Conservation (phyloP, 352 stramenopile genomes). For the Aphanomyces stellatus region DNA sequence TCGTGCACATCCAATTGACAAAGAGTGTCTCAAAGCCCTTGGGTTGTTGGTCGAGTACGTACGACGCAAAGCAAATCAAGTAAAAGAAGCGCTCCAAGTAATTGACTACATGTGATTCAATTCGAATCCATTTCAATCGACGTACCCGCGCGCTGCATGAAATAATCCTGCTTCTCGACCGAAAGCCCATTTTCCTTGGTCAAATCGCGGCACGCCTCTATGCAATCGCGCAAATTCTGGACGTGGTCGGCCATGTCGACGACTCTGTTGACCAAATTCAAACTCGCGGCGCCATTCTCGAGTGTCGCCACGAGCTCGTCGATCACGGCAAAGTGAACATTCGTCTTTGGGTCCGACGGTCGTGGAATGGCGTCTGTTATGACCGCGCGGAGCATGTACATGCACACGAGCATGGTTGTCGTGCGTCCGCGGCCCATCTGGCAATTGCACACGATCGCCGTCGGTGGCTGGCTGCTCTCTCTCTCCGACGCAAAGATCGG, state of each 20-base stretch:
- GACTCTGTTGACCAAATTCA: conserved; percentile 58
- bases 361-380: not conserved
- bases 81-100: conserved; percentile 88
- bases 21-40: conserved; percentile 55
- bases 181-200: conserved; percentile 61
- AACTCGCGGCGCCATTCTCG: conserved; percentile 55
- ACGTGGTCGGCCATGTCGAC: conserved; percentile 76
- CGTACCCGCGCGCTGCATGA: conserved; percentile 60
- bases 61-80: conserved; percentile 83
- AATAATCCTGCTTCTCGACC: conserved; percentile 60
- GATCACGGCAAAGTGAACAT: conserved; percentile 69
- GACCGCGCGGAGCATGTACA: conserved; percentile 77
- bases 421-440: conserved; percentile 85
- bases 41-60: conserved; percentile 58
- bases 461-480: conserved; percentile 30
- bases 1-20: conserved; percentile 76
- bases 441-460: conserved; percentile 83
- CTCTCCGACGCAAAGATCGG: conserved; percentile 59
- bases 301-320: conserved; percentile 56
- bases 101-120: conserved; percentile 38
- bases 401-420: conserved; percentile 82
- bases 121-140: conserved; percentile 3
- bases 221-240: conserved; percentile 80
- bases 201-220: conserved; percentile 66
- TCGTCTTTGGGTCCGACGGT: not conserved